phyloP scores from a whole-genome alignment of 331 rosid genomes.

The Dryas integrifolia region DNA sequence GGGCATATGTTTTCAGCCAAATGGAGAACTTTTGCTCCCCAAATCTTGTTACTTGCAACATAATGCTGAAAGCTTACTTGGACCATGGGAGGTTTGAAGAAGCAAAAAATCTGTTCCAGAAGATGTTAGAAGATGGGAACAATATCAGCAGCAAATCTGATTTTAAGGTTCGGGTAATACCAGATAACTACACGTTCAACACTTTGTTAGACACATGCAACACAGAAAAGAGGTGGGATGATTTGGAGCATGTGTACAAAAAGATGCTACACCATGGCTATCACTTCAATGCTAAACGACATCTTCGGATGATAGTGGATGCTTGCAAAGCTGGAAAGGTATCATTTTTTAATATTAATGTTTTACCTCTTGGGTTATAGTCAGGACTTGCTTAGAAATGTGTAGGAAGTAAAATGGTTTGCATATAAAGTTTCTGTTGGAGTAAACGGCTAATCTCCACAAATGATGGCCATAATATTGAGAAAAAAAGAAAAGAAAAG shows the following conservation, averaged over 20 bases:
- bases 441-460: too few relatives aligned
- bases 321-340: slow-evolving; percentile 85
- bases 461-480: too few relatives aligned
- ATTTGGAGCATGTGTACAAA: slow-evolving; percentile 51
- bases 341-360: background rate
- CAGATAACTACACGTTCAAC: slow-evolving; percentile 83
- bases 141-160: slow-evolving; percentile 36
- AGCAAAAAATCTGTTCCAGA: slow-evolving; percentile 61
- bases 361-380: background rate
- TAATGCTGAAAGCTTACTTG: slow-evolving; percentile 73
- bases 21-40: slow-evolving; percentile 80
- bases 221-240: slow-evolving; percentile 66
- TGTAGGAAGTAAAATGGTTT: background rate
- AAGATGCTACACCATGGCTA: slow-evolving; percentile 63
- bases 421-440: too few relatives aligned
- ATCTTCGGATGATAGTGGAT: slow-evolving; percentile 69
- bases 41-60: slow-evolving; percentile 79
- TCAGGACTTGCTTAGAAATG: background rate
- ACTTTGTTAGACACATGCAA: slow-evolving; percentile 63
- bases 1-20: slow-evolving; percentile 61
- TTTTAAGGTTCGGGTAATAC: slow-evolving; percentile 48
- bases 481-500: too few relatives aligned
- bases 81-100: slow-evolving; percentile 67
- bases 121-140: slow-evolving; percentile 51
- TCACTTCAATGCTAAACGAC: slow-evolving; percentile 83